These are phyloP conservation scores for Anthostomella pinea DNA, from an alignment of 2,329 filamentous ascomycete species.

Conservation along the genomic window DNA sequence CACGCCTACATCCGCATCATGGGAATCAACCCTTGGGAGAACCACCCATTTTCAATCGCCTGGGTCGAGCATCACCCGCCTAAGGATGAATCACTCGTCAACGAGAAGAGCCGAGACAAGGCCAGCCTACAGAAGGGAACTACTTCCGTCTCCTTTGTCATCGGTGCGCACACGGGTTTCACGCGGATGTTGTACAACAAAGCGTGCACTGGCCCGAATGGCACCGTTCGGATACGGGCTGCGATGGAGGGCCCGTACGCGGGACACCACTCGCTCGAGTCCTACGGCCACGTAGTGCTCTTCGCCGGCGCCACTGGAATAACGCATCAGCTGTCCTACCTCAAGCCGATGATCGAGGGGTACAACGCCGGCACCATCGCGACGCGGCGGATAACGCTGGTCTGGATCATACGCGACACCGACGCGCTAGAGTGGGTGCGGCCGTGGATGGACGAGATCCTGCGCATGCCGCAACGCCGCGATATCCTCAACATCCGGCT, in stretches of 20 bases:
- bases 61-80: conserved; percentile 61
- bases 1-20: conserved; percentile 74
- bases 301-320: conserved; percentile 94
- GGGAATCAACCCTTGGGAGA: conserved; percentile 65
- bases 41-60: conserved; percentile 75
- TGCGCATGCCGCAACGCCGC: conserved; percentile 75
- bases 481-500: conserved; percentile 83
- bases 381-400: conserved; percentile 74
- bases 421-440: conserved; percentile 92
- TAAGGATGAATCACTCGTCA: conserved; percentile 35
- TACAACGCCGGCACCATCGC: conserved; percentile 71
- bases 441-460: conserved; percentile 74
- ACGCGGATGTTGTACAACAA: conserved; percentile 77
- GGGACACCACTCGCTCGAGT: conserved; percentile 79
- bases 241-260: conserved; percentile 89
- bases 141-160: conserved; percentile 72
- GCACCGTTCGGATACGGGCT: conserved; percentile 62
- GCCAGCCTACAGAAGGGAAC: conserved; percentile 31
- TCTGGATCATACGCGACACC: conserved; percentile 90
- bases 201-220: conserved; percentile 53
- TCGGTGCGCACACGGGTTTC: conserved; percentile 84
- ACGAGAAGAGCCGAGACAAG: conserved; percentile 34
- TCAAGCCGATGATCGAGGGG: conserved; percentile 71
- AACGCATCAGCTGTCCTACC: conserved; percentile 88
- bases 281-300: conserved; percentile 87